These are phyloP conservation scores for Golovinomyces cichoracearum DNA, from an alignment of 2,329 filamentous ascomycete genomes.

Conservation along the genomic window DNA sequence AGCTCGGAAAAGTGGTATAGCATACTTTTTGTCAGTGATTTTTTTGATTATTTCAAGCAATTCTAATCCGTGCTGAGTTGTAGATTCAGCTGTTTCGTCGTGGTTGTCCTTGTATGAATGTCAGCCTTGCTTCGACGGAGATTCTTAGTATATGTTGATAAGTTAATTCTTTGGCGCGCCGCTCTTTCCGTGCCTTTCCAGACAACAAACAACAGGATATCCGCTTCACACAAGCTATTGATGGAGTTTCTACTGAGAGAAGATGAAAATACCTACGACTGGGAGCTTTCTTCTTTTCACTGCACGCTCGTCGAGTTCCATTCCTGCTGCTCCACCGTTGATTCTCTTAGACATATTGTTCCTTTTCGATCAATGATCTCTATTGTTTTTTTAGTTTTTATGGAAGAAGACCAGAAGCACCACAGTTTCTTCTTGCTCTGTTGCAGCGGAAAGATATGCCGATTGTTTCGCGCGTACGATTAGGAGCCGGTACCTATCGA, in stretches of 20 bases:
- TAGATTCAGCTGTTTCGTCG: slow-evolving; percentile 38
- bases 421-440: background rate
- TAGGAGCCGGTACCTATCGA: too few species aligned
- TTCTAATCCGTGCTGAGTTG: slow-evolving; percentile 41
- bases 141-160: background rate
- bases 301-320: slow-evolving; percentile 26
- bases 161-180: background rate
- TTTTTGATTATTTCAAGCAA: slow-evolving; percentile 51
- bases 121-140: slow-evolving; percentile 11
- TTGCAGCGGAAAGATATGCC: too few species aligned
- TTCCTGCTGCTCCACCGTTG: slow-evolving; percentile 19
- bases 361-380: background rate
- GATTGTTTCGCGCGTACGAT: too few species aligned
- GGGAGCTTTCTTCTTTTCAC: slow-evolving; percentile 32
- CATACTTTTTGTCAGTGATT: slow-evolving; percentile 60
- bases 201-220: slow-evolving; percentile 2
- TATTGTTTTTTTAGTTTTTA: background rate
- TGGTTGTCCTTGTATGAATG: slow-evolving; percentile 7
- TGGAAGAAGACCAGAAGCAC: background rate
- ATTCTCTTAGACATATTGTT: slow-evolving; percentile 24
- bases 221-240: background rate
- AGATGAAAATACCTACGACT: slow-evolving; percentile 22
- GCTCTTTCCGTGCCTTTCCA: background rate
- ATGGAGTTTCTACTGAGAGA: background rate
- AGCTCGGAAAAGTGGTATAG: too few species aligned